These are phyloP conservation scores for Setaria viridis DNA, from an alignment of 202 grass and related monocot species.

Conservation along the genomic window DNA sequence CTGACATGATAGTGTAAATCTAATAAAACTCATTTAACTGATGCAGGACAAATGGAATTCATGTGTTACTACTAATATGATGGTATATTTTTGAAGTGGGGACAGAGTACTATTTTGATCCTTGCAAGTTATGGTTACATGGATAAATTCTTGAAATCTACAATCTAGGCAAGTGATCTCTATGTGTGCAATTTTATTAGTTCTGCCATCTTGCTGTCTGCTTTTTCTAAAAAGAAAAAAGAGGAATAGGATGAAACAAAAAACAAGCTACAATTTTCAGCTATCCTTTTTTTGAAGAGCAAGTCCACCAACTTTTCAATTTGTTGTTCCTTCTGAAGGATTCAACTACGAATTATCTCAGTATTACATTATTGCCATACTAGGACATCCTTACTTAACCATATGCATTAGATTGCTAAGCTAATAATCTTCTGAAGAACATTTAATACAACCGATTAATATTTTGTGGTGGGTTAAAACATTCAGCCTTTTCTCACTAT, in stretches of 20 bases:
- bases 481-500: background rate
- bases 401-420: background rate
- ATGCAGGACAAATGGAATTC: background rate
- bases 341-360: background rate
- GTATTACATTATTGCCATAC: background rate
- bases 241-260: background rate
- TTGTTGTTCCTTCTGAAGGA: background rate
- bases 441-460: background rate
- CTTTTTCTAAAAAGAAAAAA: background rate
- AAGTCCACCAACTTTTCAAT: background rate
- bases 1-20: background rate
- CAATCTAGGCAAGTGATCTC: constrained; percentile 8
- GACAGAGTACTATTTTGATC: background rate
- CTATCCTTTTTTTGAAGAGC: background rate
- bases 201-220: background rate
- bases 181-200: background rate
- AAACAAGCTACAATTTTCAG: background rate
- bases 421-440: background rate
- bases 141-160: constrained; percentile 14
- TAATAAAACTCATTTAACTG: background rate
- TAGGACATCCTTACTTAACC: background rate
- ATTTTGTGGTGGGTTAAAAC: background rate
- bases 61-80: background rate
- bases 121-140: background rate
- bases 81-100: background rate